Percentiles rank a stretch among this genome's conserved stretches.
Conservation (phyloP, 768 basidiomycete species). For the Leucocoprinus birnbaumii region DNA sequence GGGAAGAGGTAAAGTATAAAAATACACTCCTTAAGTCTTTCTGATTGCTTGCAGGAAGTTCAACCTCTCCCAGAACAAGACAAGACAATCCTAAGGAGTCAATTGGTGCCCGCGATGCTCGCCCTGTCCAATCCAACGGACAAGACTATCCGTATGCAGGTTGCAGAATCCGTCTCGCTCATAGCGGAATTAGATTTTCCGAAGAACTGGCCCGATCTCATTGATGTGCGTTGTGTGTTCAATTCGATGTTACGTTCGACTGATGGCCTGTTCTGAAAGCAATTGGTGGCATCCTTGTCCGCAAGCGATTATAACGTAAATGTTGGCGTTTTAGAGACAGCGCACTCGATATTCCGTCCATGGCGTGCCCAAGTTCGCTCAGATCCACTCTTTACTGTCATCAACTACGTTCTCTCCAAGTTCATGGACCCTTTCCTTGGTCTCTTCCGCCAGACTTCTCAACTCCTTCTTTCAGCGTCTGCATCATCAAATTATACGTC, state of each 20-base stretch:
- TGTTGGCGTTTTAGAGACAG: constrained; percentile 87
- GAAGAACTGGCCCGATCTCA: constrained; percentile 78
- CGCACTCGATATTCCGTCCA: constrained; percentile 91
- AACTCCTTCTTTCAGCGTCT: constrained; percentile 43
- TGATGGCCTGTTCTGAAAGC: constrained; percentile 46
- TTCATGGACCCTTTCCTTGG: constrained; percentile 85
- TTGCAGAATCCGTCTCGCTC: constrained; percentile 90
- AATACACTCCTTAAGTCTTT: constrained; percentile 8
- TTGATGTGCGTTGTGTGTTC: constrained; percentile 65
- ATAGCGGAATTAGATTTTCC: constrained; percentile 95
- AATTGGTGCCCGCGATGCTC: constrained; percentile 92
- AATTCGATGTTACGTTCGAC: background rate
- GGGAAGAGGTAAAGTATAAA: constrained; percentile 67
- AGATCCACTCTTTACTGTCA: constrained; percentile 82
- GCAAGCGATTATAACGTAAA: constrained; percentile 80
- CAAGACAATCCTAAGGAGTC: constrained; percentile 66
- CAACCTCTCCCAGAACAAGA: constrained; percentile 68
- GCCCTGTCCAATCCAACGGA: constrained; percentile 70
- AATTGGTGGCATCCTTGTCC: constrained; percentile 85
- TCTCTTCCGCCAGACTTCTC: constrained; percentile 70
- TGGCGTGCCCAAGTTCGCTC: constrained; percentile 93
- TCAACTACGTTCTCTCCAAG: constrained; percentile 84
- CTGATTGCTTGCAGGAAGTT: constrained; percentile 72
- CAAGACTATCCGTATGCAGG: constrained; percentile 74
- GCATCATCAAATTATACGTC: constrained; percentile 39